Percentiles rank a stretch among this genome's conserved stretches.
Evolutionary conservation across 2,329 filamentous ascomycete species (phyloP).

Genomic region (Teratosphaeria epicoccoides): DNA sequence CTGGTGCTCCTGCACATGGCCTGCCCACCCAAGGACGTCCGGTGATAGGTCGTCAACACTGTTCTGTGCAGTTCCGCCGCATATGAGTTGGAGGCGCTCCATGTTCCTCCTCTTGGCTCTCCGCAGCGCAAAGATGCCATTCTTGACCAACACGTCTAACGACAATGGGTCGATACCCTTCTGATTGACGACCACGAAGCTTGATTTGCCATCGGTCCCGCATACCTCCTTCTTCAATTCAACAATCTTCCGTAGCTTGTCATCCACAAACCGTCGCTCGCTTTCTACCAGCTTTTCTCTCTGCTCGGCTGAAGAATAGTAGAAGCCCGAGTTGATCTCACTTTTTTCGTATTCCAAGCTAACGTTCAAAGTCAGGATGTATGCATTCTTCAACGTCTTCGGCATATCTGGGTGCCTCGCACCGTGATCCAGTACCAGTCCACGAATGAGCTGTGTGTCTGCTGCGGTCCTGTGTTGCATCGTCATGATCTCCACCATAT

Average conservation of each 20-base stretch:
- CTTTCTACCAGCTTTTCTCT: constrained; percentile 96
- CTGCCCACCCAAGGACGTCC: constrained; percentile 88
- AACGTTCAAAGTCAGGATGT: constrained; percentile 90
- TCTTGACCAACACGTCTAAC: constrained; percentile 92
- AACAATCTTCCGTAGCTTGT: constrained; percentile 94
- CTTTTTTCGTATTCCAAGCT: constrained; percentile 98
- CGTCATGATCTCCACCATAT: constrained; percentile 99
- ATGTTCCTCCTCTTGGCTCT: constrained; percentile 97
- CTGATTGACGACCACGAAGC: constrained; percentile 97
- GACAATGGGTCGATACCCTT: constrained; percentile 97
- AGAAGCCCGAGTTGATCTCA: constrained; percentile 98
- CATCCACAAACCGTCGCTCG: constrained; percentile 88
- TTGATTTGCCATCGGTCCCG: constrained; percentile 83
- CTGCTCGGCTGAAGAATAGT: constrained; percentile 95
- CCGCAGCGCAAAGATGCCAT: constrained; percentile 87
- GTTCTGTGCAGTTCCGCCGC: constrained; percentile 85
- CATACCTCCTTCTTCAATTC: constrained; percentile 97
- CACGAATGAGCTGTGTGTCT: constrained; percentile 90
- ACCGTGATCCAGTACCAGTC: constrained; percentile 86
- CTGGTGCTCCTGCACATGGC: constrained; percentile 92
- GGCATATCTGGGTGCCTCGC: constrained; percentile 97
- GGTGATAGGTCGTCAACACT: constrained; percentile 86
- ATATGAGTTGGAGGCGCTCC: constrained; percentile 92
- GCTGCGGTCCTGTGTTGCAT: constrained; percentile 97
- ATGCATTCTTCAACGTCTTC: constrained; percentile 89